Base-by-base conservation (phyloP, 495 filamentous ascomycete species). In the Hypoxylon subgilvum region DNA sequence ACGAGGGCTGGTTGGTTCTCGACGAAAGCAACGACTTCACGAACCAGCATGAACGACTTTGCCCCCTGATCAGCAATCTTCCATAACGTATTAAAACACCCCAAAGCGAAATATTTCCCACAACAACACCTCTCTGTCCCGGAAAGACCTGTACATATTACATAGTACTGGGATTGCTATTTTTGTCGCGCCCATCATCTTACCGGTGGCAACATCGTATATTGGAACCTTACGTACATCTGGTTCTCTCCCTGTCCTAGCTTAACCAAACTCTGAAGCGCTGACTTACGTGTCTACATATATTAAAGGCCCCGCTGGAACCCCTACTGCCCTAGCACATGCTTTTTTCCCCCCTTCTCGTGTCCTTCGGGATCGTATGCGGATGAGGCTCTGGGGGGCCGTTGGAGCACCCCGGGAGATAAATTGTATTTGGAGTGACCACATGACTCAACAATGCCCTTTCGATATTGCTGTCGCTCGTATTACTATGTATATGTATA, bases 161-260 rank as follows among this genome's bases (percentile, higher is more conserved):
- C 27, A 30, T 30, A n/a, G n/a, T n/a, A n/a, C n/a, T n/a, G n/a
- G n/a, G 40, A 40, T 38, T 57, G 43, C 60, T 63, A 63, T 53
- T 63, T 63, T 56, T 32, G 58, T 50, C 45, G 2, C 14, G 10
- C 17, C 6, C 10, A 21, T n/a, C n/a, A n/a, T n/a, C n/a, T n/a
- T n/a, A n/a, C n/a, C n/a, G n/a, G 61, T 64, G 61, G 61, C 54
- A 17, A 64, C 34, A 6, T 64, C 28, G 41, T 59, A 59, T 59
- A 64, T 64, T 57, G 8, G 43, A 58, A n/a, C n/a, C 52, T 48
- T 57, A 44, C 60, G 25, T 42, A 56, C 42, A 54, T 46, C 52
- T 52, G 30, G 18, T 30, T 34, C 18, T 50, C 31, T 50, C 54
- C 27, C 36, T 43, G 25, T 50, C 43, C 44, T 40, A 32, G 45